phyloP scores from a whole-genome alignment of 1,284 basidiomycete genomes.

The Tilletia indica region DNA sequence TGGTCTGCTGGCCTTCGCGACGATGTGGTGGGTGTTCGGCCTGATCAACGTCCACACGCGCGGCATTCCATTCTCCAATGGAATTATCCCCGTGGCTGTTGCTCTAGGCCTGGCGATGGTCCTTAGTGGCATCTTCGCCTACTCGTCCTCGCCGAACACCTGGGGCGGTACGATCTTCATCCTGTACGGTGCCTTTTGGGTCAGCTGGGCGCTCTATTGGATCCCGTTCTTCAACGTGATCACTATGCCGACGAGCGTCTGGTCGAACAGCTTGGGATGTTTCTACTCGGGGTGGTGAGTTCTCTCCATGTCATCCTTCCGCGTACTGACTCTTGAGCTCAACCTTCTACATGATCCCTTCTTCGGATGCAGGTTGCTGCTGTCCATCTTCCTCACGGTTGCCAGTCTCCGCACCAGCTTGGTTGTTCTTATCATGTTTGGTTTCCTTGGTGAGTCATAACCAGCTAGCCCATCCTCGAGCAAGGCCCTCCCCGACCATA shows the following conservation, averaged over 20 bases:
- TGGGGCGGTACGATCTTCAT: background rate
- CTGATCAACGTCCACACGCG: background rate
- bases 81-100: background rate
- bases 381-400: background rate
- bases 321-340: background rate
- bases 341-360: background rate
- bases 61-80: background rate
- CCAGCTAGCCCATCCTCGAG: background rate
- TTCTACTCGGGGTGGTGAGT: background rate
- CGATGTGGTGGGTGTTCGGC: background rate
- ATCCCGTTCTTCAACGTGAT: background rate
- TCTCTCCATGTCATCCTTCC: background rate
- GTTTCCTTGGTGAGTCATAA: background rate
- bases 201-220: background rate
- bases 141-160: background rate
- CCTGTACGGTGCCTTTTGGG: background rate
- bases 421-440: background rate
- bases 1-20: background rate
- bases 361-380: background rate
- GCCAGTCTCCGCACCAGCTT: background rate
- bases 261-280: background rate
- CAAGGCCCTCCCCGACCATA: too few species aligned
- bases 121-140: background rate
- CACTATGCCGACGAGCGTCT: background rate
- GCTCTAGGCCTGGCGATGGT: background rate